Base-by-base conservation (phyloP, 164 flowering plant genomes). In the Houttuynia cordata region DNA sequence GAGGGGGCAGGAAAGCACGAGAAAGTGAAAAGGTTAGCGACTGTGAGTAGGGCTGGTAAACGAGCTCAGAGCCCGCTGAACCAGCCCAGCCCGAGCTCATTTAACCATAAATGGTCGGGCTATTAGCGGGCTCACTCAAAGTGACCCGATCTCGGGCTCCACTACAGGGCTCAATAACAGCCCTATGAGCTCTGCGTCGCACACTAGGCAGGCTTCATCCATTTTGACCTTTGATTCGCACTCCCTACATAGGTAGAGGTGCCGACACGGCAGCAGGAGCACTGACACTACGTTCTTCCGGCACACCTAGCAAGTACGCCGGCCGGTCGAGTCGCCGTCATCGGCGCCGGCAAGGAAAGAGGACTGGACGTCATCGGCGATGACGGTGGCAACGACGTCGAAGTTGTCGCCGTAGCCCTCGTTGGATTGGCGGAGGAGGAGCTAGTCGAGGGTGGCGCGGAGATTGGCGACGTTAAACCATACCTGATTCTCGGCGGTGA, bases 331-430 rank as follows among this genome's bases (percentile, higher is more conserved):
- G 10, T 4, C 39, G 15, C 23, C 20, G 17, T 61, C 63, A 20
- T 39, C 67, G 15, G 10, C 55, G 14, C 51, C 64, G 34, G 58
- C 49, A 18, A 64, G 68, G 54, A 66, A n/a, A n/a, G n/a, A 65
- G 0, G 78, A 74, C 42, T 58, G 68, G 2, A 66, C 67, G 58
- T 71, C 75, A 34, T 68, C 69, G 14, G 51, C 66, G 6, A 12
- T 24, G 13, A 4, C 37, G 2, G 51, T 30, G 17, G 59, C 54
- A 15, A 51, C 49, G 15, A 54, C 34, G 24, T 47, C 60, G 22
- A 20, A 19, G 41, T 69, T 75, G n/a, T 75, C 78, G 25, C 78
- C 78, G 53, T 56, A 71, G 9, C 78, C 78, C 66, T 75, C 78
- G 42, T 58, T 58, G 51, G 66, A 64, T 34, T 68, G 77, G 19